A percentile compares a stretch with the other conserved stretches of the same genome.
Conservation (phyloP, 2,329 filamentous ascomycete genomes). For the Pseudomassariella vexata region DNA sequence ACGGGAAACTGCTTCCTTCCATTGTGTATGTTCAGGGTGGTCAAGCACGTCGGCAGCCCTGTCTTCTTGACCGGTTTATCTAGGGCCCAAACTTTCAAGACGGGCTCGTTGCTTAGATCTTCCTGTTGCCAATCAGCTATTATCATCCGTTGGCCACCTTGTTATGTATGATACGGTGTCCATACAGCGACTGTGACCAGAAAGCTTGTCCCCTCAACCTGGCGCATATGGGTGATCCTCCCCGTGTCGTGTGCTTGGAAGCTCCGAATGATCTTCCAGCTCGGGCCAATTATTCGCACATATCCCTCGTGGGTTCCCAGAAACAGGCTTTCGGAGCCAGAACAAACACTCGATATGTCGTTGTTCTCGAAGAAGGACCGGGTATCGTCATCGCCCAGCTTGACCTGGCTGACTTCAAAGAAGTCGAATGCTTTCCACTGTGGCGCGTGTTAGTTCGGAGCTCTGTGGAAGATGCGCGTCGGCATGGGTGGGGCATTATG, state of each 20-base stretch:
- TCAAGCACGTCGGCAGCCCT: conserved; percentile 80
- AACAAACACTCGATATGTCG: conserved; percentile 77
- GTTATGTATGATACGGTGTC: too few relatives aligned
- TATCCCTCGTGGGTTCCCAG: conserved; percentile 79
- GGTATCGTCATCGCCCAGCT: conserved; percentile 72
- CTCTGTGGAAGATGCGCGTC: neutral
- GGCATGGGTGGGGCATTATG: conserved; percentile 4
- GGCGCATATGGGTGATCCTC: conserved; percentile 84
- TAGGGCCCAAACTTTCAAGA: conserved; percentile 95
- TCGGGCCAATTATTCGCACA: conserved; percentile 80
- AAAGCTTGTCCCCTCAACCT: conserved; percentile 80
- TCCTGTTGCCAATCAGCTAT: conserved; percentile 51
- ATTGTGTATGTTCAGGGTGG: conserved; percentile 81
- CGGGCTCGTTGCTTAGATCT: conserved; percentile 79
- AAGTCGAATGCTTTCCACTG: conserved; percentile 99
- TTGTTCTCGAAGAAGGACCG: conserved; percentile 74
- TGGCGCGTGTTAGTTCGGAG: neutral
- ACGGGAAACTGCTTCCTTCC: conserved; percentile 90
- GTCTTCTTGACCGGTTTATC: conserved; percentile 94
- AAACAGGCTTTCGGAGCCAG: conserved; percentile 85
- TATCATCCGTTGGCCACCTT: too few relatives aligned
- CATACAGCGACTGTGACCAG: conserved; percentile 73
- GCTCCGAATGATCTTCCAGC: conserved; percentile 79
- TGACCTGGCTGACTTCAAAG: conserved; percentile 88
- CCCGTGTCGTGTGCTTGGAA: conserved; percentile 82